These are phyloP conservation scores for Sporothrix brunneoviolacea DNA, from an alignment of 2,329 filamentous ascomycete genomes.

Conservation along the genomic window DNA sequence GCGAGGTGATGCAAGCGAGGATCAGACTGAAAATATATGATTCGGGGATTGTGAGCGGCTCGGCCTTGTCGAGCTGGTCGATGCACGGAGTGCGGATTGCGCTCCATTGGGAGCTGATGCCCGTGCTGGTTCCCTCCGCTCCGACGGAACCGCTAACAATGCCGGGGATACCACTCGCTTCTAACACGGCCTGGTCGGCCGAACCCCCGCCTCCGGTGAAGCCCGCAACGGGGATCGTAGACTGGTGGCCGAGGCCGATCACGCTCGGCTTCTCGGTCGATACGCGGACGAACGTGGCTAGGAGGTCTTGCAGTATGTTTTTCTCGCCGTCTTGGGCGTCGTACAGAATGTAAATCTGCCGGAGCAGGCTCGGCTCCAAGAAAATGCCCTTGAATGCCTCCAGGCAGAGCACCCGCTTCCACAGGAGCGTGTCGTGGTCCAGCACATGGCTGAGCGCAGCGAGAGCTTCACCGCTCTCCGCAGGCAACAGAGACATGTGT, in stretches of 20 bases:
- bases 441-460: conserved; percentile 77
- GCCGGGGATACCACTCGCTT: conserved; percentile 79
- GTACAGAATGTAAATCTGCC: conserved; percentile 74
- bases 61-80: conserved; percentile 88
- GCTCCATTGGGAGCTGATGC: conserved; percentile 90
- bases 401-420: conserved; percentile 87
- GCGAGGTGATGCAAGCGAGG: conserved; percentile 77
- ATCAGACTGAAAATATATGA: conserved; percentile 91
- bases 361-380: conserved; percentile 67
- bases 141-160: conserved; percentile 71
- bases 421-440: conserved; percentile 74
- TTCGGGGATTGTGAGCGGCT: conserved; percentile 75
- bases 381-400: conserved; percentile 86
- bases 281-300: conserved; percentile 83
- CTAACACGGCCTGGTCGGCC: conserved; percentile 79
- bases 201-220: conserved; percentile 51
- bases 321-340: conserved; percentile 68
- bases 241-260: conserved; percentile 85
- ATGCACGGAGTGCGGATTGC: conserved; percentile 79
- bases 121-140: conserved; percentile 60
- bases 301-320: conserved; percentile 71
- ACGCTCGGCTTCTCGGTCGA: conserved; percentile 84
- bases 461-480: conserved; percentile 77
- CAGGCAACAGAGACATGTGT: conserved; percentile 66
- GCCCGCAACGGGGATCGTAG: conserved; percentile 65